Conservation (phyloP, 176 grass and related monocot genomes). For the Microstegium vimineum region DNA sequence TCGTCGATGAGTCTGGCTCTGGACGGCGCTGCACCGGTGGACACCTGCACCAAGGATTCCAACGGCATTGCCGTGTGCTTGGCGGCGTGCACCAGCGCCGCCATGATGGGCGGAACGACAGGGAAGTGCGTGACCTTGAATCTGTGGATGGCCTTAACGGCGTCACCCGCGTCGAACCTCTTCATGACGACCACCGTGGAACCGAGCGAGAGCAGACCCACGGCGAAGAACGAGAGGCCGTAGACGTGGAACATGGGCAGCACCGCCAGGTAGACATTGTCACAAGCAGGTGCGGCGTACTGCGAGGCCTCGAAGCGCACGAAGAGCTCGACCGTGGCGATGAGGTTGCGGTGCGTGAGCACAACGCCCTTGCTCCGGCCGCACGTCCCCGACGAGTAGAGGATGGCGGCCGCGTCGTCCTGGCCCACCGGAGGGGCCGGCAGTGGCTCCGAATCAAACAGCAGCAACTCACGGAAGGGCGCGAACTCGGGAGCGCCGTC, state of each 20-base stretch:
- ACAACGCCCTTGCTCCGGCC: slow-evolving; percentile 73
- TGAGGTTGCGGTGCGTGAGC: slow-evolving; percentile 78
- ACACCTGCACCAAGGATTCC: slow-evolving; percentile 56
- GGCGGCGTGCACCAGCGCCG: slow-evolving; percentile 35
- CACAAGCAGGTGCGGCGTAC: slow-evolving; percentile 47
- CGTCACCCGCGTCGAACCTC: slow-evolving; percentile 48
- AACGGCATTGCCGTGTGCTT: slow-evolving; percentile 22
- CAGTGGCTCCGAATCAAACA: background rate
- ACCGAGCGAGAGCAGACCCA: slow-evolving; percentile 75
- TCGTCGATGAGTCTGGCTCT: slow-evolving; percentile 33
- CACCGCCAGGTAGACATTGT: slow-evolving; percentile 68
- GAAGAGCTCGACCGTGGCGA: slow-evolving; percentile 70
- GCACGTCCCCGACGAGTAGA: slow-evolving; percentile 81
- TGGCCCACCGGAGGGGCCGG: slow-evolving; percentile 35
- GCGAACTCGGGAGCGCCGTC: slow-evolving; percentile 21
- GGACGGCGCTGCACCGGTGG: slow-evolving; percentile 61
- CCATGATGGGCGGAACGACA: slow-evolving; percentile 60
- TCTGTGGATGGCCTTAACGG: slow-evolving; percentile 38
- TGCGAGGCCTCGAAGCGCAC: slow-evolving; percentile 64
- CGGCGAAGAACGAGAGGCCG: slow-evolving; percentile 72
- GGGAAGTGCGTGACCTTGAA: slow-evolving; percentile 72
- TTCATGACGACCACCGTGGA: slow-evolving; percentile 71
- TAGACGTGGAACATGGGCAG: slow-evolving; percentile 97
- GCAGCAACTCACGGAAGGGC: slow-evolving; percentile 45
- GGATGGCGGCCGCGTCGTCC: slow-evolving; percentile 59